Conservation (phyloP, 208 protist genomes). For the Trypanosoma congolense region DNA sequence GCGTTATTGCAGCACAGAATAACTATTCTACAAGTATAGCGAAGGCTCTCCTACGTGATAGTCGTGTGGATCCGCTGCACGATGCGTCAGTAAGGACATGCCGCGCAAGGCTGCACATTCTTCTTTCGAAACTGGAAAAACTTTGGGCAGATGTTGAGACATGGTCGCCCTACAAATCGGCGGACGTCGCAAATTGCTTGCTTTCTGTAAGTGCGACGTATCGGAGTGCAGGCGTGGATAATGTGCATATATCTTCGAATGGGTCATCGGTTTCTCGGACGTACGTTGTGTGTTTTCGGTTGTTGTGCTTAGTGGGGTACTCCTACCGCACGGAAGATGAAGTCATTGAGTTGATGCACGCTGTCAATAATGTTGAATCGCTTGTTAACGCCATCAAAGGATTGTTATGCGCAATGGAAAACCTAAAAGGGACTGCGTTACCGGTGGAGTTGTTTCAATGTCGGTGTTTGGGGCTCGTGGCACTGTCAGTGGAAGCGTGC, state of each 20-base stretch:
- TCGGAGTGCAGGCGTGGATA: conserved; percentile 9
- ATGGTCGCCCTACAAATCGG: conserved; percentile 45
- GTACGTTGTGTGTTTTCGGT: conserved; percentile 60
- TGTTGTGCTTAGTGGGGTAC: conserved; percentile 37
- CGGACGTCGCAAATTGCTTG: conserved; percentile 37
- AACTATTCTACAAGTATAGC: conserved; percentile 54
- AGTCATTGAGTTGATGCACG: conserved; percentile 8
- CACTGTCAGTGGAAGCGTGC: conserved; percentile 10
- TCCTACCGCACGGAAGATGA: conserved; percentile 13
- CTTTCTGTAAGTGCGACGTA: background rate
- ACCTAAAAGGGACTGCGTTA: conserved; percentile 28
- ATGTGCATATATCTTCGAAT: background rate
- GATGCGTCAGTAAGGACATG: conserved; percentile 16
- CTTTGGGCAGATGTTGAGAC: conserved; percentile 37
- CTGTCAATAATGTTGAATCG: conserved; percentile 4
- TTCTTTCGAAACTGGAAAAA: conserved; percentile 19
- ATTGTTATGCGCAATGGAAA: conserved; percentile 26
- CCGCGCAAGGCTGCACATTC: conserved; percentile 12
- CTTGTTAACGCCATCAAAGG: conserved; percentile 14
- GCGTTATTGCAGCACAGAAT: conserved; percentile 48
- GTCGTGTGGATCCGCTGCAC: conserved; percentile 4
- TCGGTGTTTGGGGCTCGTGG: conserved; percentile 29
- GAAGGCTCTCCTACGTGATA: conserved; percentile 10
- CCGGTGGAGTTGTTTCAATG: conserved; percentile 51
- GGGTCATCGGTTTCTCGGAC: conserved; percentile 51